Evolutionary conservation across 352 stramenopile species (phyloP).

Genomic region (Aphanomyces euteiches): DNA sequence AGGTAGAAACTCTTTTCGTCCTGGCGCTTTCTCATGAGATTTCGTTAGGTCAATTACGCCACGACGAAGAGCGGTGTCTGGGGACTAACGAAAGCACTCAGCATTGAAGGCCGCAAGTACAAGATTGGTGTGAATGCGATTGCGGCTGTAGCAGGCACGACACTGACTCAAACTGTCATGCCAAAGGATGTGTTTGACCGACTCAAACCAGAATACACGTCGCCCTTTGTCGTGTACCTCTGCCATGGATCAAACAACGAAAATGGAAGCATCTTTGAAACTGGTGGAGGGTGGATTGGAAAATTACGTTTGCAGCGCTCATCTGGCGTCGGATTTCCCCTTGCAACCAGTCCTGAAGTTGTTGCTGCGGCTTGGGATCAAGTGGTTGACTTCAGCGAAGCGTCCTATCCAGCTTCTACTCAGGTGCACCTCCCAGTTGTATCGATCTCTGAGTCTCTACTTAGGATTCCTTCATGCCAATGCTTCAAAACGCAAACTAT

Average conservation of each 20-base stretch:
- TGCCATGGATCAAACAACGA: conserved; percentile 53
- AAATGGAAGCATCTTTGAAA: conserved; percentile 53
- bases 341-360: conserved; percentile 37
- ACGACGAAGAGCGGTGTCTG: conserved; percentile 73
- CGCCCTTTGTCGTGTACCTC: conserved; percentile 63
- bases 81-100: conserved; percentile 63
- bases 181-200: conserved; percentile 53
- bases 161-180: conserved; percentile 63
- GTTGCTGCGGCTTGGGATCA: conserved; percentile 47
- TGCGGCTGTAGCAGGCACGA: conserved; percentile 59
- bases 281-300: conserved; percentile 60
- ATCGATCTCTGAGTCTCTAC: background rate
- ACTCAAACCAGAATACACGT: conserved; percentile 58
- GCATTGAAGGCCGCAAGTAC: conserved; percentile 72
- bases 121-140: conserved; percentile 72
- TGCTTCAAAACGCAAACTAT: conserved; percentile 64
- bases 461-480: conserved; percentile 61
- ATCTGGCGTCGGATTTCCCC: conserved; percentile 65
- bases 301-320: conserved; percentile 62
- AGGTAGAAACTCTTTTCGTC: conserved; percentile 25
- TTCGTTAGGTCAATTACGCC: conserved; percentile 53
- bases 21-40: background rate
- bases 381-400: conserved; percentile 57
- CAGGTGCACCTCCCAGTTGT: conserved; percentile 32
- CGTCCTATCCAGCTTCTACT: conserved; percentile 62